Evolutionary conservation across 78 protist species (phyloP).

Genomic region (Capsaspora owczarzaki): DNA sequence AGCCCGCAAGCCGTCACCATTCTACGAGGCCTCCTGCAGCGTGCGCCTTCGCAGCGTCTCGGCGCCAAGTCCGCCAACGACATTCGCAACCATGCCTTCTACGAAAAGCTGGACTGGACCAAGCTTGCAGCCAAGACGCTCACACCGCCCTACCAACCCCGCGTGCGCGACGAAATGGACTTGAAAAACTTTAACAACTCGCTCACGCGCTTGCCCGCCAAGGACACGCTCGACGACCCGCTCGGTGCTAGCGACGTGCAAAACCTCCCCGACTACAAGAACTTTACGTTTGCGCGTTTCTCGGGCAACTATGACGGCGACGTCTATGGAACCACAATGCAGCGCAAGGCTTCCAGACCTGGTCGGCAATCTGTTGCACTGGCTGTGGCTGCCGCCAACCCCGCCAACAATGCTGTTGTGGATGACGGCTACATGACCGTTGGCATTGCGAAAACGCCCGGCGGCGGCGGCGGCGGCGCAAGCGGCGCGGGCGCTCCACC

Average conservation of each 20-base stretch:
- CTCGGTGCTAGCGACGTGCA: not conserved
- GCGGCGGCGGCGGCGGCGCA: not conserved
- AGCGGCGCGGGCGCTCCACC: not conserved
- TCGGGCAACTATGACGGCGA: not conserved
- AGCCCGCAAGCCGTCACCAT: not conserved
- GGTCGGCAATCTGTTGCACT: too few relatives aligned
- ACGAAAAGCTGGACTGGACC: constrained; percentile 63
- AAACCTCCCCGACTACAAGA: not conserved
- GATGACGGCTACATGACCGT: too few relatives aligned
- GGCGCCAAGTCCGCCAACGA: constrained; percentile 69
- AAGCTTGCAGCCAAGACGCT: constrained; percentile 8
- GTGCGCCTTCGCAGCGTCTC: not conserved
- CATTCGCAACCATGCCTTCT: constrained; percentile 49
- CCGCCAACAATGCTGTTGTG: too few relatives aligned
- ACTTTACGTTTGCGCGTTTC: not conserved
- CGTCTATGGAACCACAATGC: too few relatives aligned
- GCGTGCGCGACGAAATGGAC: not conserved
- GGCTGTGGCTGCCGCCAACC: too few relatives aligned
- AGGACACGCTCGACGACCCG: not conserved
- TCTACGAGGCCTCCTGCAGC: not conserved
- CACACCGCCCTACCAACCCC: not conserved
- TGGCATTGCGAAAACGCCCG: not conserved
- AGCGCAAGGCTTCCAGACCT: too few relatives aligned
- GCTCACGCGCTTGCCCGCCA: not conserved
- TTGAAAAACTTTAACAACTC: not conserved